Percentiles rank a stretch among this genome's conserved stretches.
Conservation (phyloP, 371 early-diverging fungal species). For the Rhizomucor pusillus region DNA sequence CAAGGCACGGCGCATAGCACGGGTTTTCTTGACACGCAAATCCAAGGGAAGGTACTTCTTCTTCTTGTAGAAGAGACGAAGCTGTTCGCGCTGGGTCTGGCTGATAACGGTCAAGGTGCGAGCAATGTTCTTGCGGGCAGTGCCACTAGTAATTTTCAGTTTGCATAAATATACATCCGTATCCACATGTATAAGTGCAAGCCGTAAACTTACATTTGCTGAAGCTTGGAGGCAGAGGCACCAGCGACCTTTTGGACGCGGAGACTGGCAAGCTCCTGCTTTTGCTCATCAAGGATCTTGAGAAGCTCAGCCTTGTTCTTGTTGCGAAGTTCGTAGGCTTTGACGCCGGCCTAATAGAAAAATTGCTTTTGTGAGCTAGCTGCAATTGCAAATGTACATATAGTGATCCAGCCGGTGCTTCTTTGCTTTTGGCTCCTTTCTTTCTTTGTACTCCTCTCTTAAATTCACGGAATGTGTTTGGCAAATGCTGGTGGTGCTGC, state of each 20-base stretch:
- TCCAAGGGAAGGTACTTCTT: conserved; percentile 93
- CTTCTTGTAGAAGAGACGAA: conserved; percentile 80
- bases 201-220: conserved; percentile 67
- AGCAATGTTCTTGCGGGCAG: conserved; percentile 89
- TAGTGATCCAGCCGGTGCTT: too few species aligned
- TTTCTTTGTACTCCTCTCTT: too few species aligned
- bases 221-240: conserved; percentile 70
- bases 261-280: conserved; percentile 87
- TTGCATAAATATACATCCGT: too few species aligned
- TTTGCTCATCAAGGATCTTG: conserved; percentile 87
- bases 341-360: conserved; percentile 83
- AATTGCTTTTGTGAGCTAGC: too few species aligned
- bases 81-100: conserved; percentile 83
- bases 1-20: conserved; percentile 93
- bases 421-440: too few species aligned
- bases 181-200: too few species aligned
- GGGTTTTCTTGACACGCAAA: conserved; percentile 94
- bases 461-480: too few species aligned
- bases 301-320: conserved; percentile 88
- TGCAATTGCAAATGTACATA: too few species aligned
- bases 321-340: conserved; percentile 88
- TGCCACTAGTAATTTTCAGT: too few species aligned
- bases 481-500: too few species aligned
- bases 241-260: conserved; percentile 90
- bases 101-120: conserved; percentile 91